Conservation (phyloP, 345 rosid genomes). For the Corchorus olitorius region DNA sequence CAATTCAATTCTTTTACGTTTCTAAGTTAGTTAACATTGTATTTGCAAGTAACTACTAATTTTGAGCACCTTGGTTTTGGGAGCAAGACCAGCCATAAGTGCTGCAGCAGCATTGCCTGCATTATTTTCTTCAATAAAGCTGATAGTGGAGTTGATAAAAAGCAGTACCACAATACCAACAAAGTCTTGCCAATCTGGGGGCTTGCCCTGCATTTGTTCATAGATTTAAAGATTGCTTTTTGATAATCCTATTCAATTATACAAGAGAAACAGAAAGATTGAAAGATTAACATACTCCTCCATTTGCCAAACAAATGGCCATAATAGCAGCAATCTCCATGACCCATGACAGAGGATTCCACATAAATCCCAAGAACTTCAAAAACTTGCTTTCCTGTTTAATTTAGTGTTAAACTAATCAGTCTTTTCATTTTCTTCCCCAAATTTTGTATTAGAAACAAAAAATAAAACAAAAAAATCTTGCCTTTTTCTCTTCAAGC, state of each 20-base stretch:
- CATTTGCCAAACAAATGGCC: constrained; percentile 76
- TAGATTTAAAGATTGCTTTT: not conserved
- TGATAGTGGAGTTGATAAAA: constrained; percentile 69
- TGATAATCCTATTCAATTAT: not conserved
- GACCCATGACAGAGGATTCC: constrained; percentile 88
- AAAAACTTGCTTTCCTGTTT: constrained; percentile 59
- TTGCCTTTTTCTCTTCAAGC: constrained; percentile 81
- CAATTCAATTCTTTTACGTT: too few species aligned
- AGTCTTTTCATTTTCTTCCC: not conserved
- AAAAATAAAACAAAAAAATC: not conserved
- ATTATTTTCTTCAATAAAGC: constrained; percentile 68
- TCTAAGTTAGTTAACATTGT: too few species aligned
- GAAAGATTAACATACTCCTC: constrained; percentile 26
- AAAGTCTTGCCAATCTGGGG: constrained; percentile 80
- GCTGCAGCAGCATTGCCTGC: constrained; percentile 83
- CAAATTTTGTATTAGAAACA: not conserved
- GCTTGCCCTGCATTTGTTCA: constrained; percentile 38
- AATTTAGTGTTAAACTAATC: not conserved
- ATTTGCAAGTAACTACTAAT: not conserved
- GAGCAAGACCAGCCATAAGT: constrained; percentile 37
- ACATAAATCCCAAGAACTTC: constrained; percentile 74
- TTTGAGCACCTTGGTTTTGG: constrained; percentile 52
- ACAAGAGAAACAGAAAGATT: not conserved
- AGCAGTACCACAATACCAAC: constrained; percentile 57
- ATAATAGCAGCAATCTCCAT: constrained; percentile 74